These are phyloP conservation scores for Linnemannia zychae DNA, from an alignment of 192 early-diverging fungal species.

Conservation along the genomic window DNA sequence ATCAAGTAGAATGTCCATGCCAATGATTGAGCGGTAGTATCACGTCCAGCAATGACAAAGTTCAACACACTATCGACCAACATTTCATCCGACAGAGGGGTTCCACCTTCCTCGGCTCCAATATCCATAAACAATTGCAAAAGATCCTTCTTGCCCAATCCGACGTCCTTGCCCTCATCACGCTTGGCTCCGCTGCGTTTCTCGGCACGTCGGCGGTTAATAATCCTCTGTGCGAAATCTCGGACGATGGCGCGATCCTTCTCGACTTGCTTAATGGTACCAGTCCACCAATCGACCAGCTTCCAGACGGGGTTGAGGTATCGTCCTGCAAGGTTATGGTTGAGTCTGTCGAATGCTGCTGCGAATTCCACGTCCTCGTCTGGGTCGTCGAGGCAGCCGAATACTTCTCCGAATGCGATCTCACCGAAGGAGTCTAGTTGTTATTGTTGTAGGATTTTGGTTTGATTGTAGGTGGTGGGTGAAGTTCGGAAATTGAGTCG, in stretches of 20 bases:
- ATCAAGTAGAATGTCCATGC: constrained; percentile 61
- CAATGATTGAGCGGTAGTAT: constrained; percentile 69
- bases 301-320: constrained; percentile 27
- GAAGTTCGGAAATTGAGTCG: not conserved
- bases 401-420: constrained; percentile 49
- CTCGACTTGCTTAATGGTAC: constrained; percentile 11
- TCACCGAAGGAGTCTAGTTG: constrained; percentile 40
- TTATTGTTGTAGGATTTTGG: not conserved
- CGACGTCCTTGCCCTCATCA: constrained; percentile 15
- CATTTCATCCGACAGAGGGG: constrained; percentile 48
- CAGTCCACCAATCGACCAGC: constrained; percentile 45
- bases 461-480: not conserved
- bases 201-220: constrained; percentile 28
- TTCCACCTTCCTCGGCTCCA: constrained; percentile 40
- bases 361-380: constrained; percentile 57
- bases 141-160: constrained; percentile 28
- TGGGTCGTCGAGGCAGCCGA: constrained; percentile 39
- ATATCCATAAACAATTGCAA: constrained; percentile 62
- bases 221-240: constrained; percentile 42
- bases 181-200: not conserved
- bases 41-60: constrained; percentile 62
- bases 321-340: constrained; percentile 35
- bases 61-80: constrained; percentile 61
- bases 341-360: constrained; percentile 63
- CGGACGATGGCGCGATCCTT: constrained; percentile 23